Base-by-base conservation (phyloP, 108 stramenopile species). In the Stephanodiscus triporus region DNA sequence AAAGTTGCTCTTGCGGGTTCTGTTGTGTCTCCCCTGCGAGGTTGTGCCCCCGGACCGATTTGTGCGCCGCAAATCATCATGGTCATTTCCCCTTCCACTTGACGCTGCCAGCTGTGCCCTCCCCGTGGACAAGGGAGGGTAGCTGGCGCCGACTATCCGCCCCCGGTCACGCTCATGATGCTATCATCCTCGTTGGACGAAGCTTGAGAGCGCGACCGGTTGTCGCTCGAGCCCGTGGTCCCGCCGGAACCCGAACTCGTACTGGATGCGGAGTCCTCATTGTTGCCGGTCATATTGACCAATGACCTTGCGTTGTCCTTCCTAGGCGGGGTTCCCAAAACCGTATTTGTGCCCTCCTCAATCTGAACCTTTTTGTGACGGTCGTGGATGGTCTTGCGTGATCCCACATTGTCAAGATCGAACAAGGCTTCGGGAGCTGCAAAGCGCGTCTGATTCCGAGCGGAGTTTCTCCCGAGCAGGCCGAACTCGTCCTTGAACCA, bases 401-500 rank as follows among this genome's bases (percentile, higher is more conserved):
- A 59, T 2, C 16, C 30, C 10, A 6, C 14, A 13, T 13, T 34
- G 10, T 34, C 58, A 34, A 59, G 58, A 16, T 59, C 58, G 37
- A 34, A 59, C 58, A 34, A 16, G 6, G 19, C 14, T 13, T 29
- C 30, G 27, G 30, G 30, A 14, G 27, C 11, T 9, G 14, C 6
- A 17, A 14, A 32, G 30, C 14, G 27, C 58, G 11, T 59, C 14
- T 59, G n/a, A 5, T 34, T 59, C 0, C 6, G n/a, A 6, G 20
- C n/a, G 11, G 6, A 14, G 19, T 36, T 32, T 17, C 17, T 10
- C 6, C 10, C 23, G 19, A 34, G 58, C 6, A 34, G 6, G 6
- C 58, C 58, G 27, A 59, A 36, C 16, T 59, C 58, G 16, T 59
- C 58, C 58, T 59, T 59, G 32, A 34, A 59, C 58, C 58, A 59